phyloP scores from a whole-genome alignment of 768 basidiomycete species.

The Psilocybe sp. region DNA sequence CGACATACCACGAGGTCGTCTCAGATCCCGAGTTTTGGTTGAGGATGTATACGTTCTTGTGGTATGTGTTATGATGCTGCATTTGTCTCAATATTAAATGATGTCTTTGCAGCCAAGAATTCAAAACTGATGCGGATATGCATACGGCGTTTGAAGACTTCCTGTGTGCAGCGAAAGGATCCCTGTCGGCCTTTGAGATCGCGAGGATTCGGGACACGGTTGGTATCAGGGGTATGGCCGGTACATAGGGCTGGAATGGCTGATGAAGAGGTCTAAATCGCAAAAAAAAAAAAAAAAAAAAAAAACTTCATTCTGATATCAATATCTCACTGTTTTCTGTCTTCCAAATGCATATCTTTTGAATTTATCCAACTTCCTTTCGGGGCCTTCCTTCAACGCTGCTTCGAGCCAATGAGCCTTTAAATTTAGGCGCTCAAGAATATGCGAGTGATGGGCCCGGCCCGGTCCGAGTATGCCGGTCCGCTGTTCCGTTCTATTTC shows the following conservation, averaged over 20 bases:
- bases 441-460: too few species aligned
- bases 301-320: background rate
- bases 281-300: too few species aligned
- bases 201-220: conserved; percentile 89
- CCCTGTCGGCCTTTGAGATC: conserved; percentile 80
- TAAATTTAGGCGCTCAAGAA: too few species aligned
- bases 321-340: background rate
- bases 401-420: too few species aligned
- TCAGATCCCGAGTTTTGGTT: conserved; percentile 81
- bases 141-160: conserved; percentile 83
- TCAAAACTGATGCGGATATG: conserved; percentile 60
- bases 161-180: conserved; percentile 76
- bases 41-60: conserved; percentile 61
- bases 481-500: too few species aligned
- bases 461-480: conserved; percentile 10
- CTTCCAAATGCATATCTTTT: too few species aligned
- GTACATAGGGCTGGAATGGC: conserved; percentile 47
- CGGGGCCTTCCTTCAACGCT: too few species aligned
- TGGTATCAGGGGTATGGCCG: conserved; percentile 87
- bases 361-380: too few species aligned
- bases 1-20: conserved; percentile 67
- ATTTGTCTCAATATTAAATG: background rate
- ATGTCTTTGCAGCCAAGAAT: conserved; percentile 51
- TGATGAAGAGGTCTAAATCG: too few species aligned
- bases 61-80: conserved; percentile 33